Conservation (phyloP, 148 eudicot genomes). For the Heliamphora exappendiculata region DNA sequence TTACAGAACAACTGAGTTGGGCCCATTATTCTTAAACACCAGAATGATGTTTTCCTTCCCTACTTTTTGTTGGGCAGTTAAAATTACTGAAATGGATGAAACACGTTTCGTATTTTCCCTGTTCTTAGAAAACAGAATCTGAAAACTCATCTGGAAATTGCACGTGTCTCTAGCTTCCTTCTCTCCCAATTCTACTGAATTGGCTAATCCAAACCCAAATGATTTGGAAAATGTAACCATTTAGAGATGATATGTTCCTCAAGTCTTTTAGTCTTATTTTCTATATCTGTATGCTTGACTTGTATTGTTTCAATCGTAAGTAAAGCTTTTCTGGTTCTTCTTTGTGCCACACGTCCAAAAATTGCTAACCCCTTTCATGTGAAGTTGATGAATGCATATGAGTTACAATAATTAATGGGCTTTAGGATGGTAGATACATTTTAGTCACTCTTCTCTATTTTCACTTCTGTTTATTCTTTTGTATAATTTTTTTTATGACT, state of each 20-base stretch:
- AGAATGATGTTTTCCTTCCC: background rate
- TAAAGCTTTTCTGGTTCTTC: background rate
- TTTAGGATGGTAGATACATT: background rate
- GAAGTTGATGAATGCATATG: background rate
- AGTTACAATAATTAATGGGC: background rate
- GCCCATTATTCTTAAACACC: background rate
- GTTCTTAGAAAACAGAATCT: background rate
- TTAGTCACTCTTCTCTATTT: background rate
- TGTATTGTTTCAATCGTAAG: background rate
- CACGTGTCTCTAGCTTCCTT: background rate
- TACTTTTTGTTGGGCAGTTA: background rate
- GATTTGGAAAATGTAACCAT: no score
- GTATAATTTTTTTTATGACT: background rate
- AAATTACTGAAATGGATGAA: background rate
- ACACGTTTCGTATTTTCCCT: background rate
- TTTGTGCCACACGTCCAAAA: background rate
- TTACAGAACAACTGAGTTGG: no score
- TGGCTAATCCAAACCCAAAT: no score
- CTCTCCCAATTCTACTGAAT: background rate
- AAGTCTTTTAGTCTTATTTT: background rate
- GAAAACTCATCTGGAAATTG: slow-evolving; percentile 2
- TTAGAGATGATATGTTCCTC: no score
- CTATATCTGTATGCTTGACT: background rate
- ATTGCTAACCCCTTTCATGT: background rate
- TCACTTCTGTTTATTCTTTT: background rate